Conservation (phyloP, 345 rosid species). For the Lenwebbia sp. region DNA sequence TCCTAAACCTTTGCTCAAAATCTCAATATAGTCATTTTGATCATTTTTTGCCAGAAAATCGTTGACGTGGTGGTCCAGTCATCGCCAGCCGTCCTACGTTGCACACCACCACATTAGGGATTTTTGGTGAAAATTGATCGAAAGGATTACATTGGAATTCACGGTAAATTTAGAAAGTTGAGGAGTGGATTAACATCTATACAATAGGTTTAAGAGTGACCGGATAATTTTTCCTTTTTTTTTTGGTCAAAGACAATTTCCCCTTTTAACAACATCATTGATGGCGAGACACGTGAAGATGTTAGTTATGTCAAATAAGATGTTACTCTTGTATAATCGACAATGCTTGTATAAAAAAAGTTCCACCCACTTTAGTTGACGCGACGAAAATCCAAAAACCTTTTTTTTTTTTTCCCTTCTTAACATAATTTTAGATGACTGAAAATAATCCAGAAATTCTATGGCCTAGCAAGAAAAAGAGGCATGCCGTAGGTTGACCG, state of each 20-base stretch:
- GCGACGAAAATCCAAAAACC: background rate
- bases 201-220: background rate
- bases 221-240: background rate
- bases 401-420: background rate
- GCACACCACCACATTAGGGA: background rate
- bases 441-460: background rate
- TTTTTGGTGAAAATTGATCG: background rate
- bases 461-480: background rate
- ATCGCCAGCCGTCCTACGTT: fast-evolving
- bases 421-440: background rate
- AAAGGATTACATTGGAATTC: background rate
- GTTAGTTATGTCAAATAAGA: background rate
- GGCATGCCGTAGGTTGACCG: background rate
- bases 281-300: background rate
- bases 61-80: fast-evolving
- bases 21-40: background rate
- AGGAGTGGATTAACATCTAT: background rate
- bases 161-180: background rate
- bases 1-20: background rate
- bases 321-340: background rate
- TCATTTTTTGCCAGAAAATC: background rate
- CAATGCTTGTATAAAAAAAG: background rate
- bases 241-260: background rate
- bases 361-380: no score
- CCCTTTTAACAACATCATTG: background rate